Conservation (phyloP, 768 basidiomycete genomes). For the Melanogaster broomeanus region DNA sequence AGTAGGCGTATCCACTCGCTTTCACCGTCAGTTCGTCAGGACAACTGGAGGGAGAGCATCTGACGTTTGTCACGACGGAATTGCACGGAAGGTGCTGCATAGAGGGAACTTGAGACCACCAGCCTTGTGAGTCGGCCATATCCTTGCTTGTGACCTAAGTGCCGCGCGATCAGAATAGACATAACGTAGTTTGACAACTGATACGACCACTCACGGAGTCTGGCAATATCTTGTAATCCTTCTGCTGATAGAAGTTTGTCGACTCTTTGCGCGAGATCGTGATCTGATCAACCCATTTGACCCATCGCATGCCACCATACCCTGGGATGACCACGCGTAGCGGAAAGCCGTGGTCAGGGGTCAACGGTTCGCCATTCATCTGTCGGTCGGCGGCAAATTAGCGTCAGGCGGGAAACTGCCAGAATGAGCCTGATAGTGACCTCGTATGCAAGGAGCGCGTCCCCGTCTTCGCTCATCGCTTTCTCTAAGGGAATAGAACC, state of each 20-base stretch:
- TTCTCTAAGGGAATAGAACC: conserved; percentile 59
- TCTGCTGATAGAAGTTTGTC: conserved; percentile 70
- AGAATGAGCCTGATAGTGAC: conserved; percentile 27
- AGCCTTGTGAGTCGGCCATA: conserved; percentile 24
- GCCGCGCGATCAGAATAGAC: background rate
- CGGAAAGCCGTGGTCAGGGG: conserved; percentile 64
- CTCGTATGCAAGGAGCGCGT: conserved; percentile 65
- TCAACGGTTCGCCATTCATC: conserved; percentile 67
- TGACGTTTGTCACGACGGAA: conserved; percentile 49
- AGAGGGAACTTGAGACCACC: conserved; percentile 58
- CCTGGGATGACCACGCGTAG: conserved; percentile 71
- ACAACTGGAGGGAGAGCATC: conserved; percentile 6
- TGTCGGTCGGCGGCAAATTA: conserved; percentile 19
- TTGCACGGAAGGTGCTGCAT: conserved; percentile 64
- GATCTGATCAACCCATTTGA: conserved; percentile 74
- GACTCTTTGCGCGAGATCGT: conserved; percentile 54
- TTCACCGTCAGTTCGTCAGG: conserved; percentile 25
- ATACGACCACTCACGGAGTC: conserved; percentile 39
- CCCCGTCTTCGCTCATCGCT: conserved; percentile 46
- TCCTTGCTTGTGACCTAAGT: conserved; percentile 26
- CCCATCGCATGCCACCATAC: conserved; percentile 69
- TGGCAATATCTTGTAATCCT: conserved; percentile 68
- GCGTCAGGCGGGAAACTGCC: background rate
- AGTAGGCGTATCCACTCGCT: conserved; percentile 60
- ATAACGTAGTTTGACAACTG: background rate